Base-by-base conservation (phyloP, 2,329 filamentous ascomycete species). In the Stagonosporopsis chrysanthemi region DNA sequence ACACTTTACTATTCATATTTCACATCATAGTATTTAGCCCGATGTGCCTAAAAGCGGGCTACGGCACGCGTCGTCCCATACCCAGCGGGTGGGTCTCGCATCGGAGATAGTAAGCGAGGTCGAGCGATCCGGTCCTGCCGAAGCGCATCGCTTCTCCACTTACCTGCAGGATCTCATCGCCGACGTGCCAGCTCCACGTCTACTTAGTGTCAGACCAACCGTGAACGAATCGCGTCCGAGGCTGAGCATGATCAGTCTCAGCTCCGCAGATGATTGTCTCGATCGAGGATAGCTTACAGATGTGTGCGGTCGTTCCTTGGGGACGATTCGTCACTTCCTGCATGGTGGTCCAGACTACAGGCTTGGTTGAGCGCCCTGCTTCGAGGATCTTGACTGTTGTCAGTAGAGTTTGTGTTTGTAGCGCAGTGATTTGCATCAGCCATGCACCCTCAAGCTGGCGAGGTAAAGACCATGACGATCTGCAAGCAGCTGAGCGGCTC, bases 151-250 rank as follows among this genome's bases (percentile, higher is more conserved):
- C 15, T 43, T 54, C 56, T 47, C 56, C 56, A 54, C 56, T 46
- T 41, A 5, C 45, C 22, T 39, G 50, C 56, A 58, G 56, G 28
- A 54, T 54, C 50, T 50, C 45, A 50, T 54, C 51, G 56, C 56
- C 50, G 51, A 54, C 56, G 15, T 53, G 17, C 19, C 54, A 48
- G 48, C 48, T 58, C 38, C 49, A 46, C 40, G 41, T 43, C 8
- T 9, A 26, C 28, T 45, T 33, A 12, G 40, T 31, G 26, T 33
- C 46, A 44, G 24, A 24, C 36, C 36, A 47, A 56, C 44, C 31
- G 43, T n/a, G 35, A n/a, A 14, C 17, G 38, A 15, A 39, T 52
- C 24, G n/a, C 24, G 41, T 19, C 42, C 31, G 17, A 26, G 9
- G 33, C 8, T 31, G 35, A 43, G 43, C 24, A 33, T 33, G 48